These are phyloP conservation scores for Fusarium sp. DNA, from an alignment of 2,329 filamentous ascomycete genomes.

Conservation along the genomic window DNA sequence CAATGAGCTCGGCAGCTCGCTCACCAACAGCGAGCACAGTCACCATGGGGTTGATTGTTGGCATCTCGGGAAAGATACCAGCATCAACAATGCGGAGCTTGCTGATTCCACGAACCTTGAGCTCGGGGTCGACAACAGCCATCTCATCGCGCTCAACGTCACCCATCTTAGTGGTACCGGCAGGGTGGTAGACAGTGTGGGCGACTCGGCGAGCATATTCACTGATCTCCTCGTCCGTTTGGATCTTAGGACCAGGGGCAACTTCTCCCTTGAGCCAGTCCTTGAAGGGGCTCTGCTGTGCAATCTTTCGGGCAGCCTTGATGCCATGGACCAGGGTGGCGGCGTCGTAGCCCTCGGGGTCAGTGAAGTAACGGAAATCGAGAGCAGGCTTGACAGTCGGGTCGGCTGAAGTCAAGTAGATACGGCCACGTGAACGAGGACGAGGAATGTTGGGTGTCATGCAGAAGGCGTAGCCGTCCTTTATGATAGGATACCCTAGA, in stretches of 20 bases:
- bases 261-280: constrained; percentile 86
- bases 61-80: constrained; percentile 88
- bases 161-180: constrained; percentile 92
- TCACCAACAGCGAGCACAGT: constrained; percentile 87
- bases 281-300: constrained; percentile 79
- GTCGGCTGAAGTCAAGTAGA: constrained; percentile 81
- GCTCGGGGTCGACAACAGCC: constrained; percentile 81
- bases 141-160: constrained; percentile 72
- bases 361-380: constrained; percentile 91
- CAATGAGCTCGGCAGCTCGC: constrained; percentile 82
- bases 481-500: constrained; percentile 71
- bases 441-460: constrained; percentile 93
- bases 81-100: constrained; percentile 84
- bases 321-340: constrained; percentile 82
- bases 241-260: constrained; percentile 76
- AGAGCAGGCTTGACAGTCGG: constrained; percentile 81
- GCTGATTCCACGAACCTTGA: constrained; percentile 77
- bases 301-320: constrained; percentile 79
- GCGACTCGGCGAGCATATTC: constrained; percentile 84
- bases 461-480: constrained; percentile 85
- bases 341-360: constrained; percentile 85
- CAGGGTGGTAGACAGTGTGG: constrained; percentile 91
- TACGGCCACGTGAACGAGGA: constrained; percentile 77
- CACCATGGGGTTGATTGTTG: constrained; percentile 89
- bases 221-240: constrained; percentile 81